Percentiles rank a stretch among this genome's conserved stretches.
Conservation (phyloP, 164 flowering plant species). For the Vitis rupestris region DNA sequence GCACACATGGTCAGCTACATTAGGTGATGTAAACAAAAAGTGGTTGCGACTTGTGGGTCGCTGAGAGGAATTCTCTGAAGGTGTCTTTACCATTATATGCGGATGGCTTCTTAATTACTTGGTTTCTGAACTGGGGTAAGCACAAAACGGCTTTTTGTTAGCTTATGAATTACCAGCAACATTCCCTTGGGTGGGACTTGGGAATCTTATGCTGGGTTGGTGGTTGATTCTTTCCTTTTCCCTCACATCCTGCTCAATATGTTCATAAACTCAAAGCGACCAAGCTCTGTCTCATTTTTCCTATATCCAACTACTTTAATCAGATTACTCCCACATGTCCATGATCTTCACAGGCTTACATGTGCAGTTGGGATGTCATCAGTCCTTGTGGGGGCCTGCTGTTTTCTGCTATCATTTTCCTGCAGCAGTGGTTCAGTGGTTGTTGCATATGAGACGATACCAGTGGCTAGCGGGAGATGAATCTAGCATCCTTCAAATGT, state of each 20-base stretch:
- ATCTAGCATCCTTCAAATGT: no score
- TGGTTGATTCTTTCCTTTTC: slow-evolving; percentile 60
- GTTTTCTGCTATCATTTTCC: slow-evolving; percentile 43
- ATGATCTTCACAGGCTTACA: slow-evolving; percentile 48
- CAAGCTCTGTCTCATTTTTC: slow-evolving; percentile 41
- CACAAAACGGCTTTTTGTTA: background rate
- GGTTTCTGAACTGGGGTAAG: slow-evolving; percentile 19
- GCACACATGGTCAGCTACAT: slow-evolving; percentile 45
- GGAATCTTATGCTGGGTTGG: slow-evolving; percentile 60
- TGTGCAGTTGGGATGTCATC: slow-evolving; percentile 53
- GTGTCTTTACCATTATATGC: slow-evolving; percentile 37
- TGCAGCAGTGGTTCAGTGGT: slow-evolving; percentile 70
- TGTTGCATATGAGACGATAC: slow-evolving; percentile 45
- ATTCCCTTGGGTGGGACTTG: slow-evolving; percentile 37
- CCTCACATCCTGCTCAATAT: slow-evolving; percentile 66
- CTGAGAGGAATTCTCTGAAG: slow-evolving; percentile 42
- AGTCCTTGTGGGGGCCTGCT: slow-evolving; percentile 42
- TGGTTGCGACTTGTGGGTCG: slow-evolving; percentile 20
- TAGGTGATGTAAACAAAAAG: slow-evolving; percentile 24
- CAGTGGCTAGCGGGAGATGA: slow-evolving; percentile 10
- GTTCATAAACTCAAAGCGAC: slow-evolving; percentile 34
- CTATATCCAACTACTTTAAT: slow-evolving; percentile 52
- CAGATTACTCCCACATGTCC: slow-evolving; percentile 58
- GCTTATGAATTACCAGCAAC: slow-evolving; percentile 3
- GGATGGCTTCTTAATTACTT: slow-evolving; percentile 39